phyloP scores from a whole-genome alignment of 805 yeast species.

The Komagataella kurtzmanii region DNA sequence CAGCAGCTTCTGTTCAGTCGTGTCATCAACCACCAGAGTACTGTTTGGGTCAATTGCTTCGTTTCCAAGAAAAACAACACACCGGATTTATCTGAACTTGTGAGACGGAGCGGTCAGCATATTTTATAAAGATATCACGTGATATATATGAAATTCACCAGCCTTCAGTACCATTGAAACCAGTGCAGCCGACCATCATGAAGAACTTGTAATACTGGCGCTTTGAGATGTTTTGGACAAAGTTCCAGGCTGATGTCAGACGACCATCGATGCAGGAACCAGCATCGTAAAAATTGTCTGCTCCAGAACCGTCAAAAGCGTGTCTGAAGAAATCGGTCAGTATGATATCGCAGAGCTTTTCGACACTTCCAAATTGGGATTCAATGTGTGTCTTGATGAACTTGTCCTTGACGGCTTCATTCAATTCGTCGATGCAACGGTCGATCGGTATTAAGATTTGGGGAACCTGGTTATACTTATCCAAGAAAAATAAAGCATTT shows the following conservation, averaged over 20 bases:
- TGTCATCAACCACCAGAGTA: neutral
- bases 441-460: constrained; percentile 64
- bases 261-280: constrained; percentile 82
- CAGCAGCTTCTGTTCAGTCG: neutral
- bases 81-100: neutral
- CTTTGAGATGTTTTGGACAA: constrained; percentile 58
- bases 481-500: constrained; percentile 66
- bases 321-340: constrained; percentile 39
- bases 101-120: neutral
- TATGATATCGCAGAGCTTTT: constrained; percentile 34
- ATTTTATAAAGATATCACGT: neutral
- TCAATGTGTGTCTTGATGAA: constrained; percentile 34
- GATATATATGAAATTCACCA: constrained; percentile 16
- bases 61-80: neutral
- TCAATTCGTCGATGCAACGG: constrained; percentile 39
- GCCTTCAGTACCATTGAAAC: constrained; percentile 64
- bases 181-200: constrained; percentile 55
- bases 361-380: constrained; percentile 42
- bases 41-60: neutral
- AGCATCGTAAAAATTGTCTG: constrained; percentile 72
- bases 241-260: constrained; percentile 72
- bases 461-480: constrained; percentile 73
- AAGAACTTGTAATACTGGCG: constrained; percentile 51
- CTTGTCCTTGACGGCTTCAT: constrained; percentile 35
- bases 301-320: constrained; percentile 72